phyloP scores from a whole-genome alignment of 768 basidiomycete species.

The Ramaria sp. region DNA sequence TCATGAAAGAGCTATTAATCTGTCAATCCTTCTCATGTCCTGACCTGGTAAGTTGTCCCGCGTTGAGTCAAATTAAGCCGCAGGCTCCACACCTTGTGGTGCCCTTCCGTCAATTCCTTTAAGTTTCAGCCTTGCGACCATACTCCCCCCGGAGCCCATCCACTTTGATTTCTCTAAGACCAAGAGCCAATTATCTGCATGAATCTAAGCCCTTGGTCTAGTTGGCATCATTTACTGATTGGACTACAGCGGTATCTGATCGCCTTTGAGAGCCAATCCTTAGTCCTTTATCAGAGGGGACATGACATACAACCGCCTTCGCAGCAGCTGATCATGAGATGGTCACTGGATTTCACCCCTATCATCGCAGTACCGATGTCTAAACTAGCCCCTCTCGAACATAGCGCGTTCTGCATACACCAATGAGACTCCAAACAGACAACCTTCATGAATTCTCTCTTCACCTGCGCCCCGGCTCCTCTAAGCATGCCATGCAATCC shows the following conservation, averaged over 20 bases:
- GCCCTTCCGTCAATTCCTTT: constrained; percentile 79
- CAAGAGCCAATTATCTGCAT: constrained; percentile 67
- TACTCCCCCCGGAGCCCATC: constrained; percentile 79
- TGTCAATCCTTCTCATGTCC: constrained; percentile 69
- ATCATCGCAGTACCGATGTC: constrained; percentile 72
- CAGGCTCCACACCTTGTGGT: constrained; percentile 74
- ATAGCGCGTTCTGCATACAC: too few species aligned
- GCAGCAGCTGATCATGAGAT: constrained; percentile 68
- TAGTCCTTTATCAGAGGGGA: constrained; percentile 73
- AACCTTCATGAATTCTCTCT: too few species aligned
- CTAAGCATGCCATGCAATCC: too few species aligned
- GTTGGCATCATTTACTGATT: constrained; percentile 79
- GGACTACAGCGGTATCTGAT: constrained; percentile 79
- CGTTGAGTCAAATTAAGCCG: constrained; percentile 82
- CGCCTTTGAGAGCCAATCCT: constrained; percentile 36
- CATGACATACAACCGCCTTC: constrained; percentile 82
- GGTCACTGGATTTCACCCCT: constrained; percentile 84
- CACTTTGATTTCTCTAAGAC: constrained; percentile 83
- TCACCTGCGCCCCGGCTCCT: too few species aligned
- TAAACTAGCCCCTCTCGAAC: constrained; percentile 60
- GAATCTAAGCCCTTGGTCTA: constrained; percentile 60
- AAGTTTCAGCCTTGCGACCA: constrained; percentile 70
- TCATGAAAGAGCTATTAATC: constrained; percentile 80
- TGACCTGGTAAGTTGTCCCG: constrained; percentile 74
- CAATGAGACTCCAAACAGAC: too few species aligned